These are phyloP conservation scores for Mimosa bimucronata DNA, from an alignment of 306 rosid species.

Conservation along the genomic window DNA sequence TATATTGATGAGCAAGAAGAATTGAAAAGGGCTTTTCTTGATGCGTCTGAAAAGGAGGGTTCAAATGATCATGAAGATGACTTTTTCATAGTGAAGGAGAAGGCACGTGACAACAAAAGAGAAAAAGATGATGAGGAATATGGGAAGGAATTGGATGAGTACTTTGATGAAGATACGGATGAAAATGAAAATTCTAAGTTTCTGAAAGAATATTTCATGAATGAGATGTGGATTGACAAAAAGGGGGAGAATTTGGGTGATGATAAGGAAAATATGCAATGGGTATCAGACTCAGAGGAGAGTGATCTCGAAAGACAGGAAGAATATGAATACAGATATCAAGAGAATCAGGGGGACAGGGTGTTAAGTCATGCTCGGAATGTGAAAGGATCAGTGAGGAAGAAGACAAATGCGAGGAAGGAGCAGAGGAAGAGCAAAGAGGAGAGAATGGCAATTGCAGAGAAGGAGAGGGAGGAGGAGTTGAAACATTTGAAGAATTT, in stretches of 20 bases:
- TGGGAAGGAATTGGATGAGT: slow-evolving; percentile 66
- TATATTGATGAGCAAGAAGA: slow-evolving; percentile 75
- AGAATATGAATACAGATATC: slow-evolving; percentile 80
- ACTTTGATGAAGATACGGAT: slow-evolving; percentile 57
- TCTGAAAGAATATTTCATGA: slow-evolving; percentile 63
- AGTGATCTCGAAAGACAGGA: slow-evolving; percentile 69
- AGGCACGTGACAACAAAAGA: slow-evolving; percentile 39
- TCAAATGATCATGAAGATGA: slow-evolving; percentile 59
- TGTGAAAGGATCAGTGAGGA: slow-evolving; percentile 84
- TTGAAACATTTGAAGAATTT: slow-evolving; percentile 82
- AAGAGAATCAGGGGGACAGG: slow-evolving; percentile 77
- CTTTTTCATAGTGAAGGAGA: slow-evolving; percentile 53
- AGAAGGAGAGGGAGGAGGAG: slow-evolving; percentile 89
- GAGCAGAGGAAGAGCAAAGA: slow-evolving; percentile 89
- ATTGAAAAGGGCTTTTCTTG: slow-evolving; percentile 57
- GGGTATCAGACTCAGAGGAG: slow-evolving; percentile 70
- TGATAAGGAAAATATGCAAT: slow-evolving; percentile 63
- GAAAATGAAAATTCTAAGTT: slow-evolving; percentile 55
- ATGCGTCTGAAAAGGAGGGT: slow-evolving; percentile 53
- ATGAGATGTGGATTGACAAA: slow-evolving; percentile 70
- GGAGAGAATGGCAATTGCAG: slow-evolving; percentile 81
- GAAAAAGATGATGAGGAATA: slow-evolving; percentile 44
- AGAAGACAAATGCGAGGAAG: slow-evolving; percentile 74
- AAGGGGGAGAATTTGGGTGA: slow-evolving; percentile 30
- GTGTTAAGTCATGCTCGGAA: slow-evolving; percentile 76